Evolutionary conservation across 2,329 filamentous ascomycete genomes (phyloP).

Genomic region (Colletotrichum lentis): DNA sequence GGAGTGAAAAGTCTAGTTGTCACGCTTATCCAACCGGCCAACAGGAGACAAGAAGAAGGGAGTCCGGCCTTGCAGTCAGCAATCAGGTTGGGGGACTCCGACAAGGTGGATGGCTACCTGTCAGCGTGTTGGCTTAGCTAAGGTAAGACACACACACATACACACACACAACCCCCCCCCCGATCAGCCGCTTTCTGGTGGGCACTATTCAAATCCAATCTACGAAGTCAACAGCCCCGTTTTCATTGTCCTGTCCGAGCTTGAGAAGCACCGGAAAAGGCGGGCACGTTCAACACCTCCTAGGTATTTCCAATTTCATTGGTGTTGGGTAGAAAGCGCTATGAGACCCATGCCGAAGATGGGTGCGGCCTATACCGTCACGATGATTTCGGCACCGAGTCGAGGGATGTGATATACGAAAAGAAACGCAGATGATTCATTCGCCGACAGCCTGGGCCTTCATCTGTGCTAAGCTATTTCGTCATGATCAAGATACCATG

Average conservation of each 20-base stretch:
- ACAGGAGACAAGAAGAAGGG: not conserved
- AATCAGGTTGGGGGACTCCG: not conserved
- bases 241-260: not conserved
- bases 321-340: no score
- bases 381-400: no score
- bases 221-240: not conserved
- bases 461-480: slow-evolving; percentile 7
- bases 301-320: not conserved
- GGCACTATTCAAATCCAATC: not conserved
- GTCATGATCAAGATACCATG: slow-evolving; percentile 13
- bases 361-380: no score
- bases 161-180: not conserved
- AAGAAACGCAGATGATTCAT: not conserved
- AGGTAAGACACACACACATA: not conserved
- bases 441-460: slow-evolving; percentile 4
- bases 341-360: not conserved
- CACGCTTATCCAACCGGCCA: no score
- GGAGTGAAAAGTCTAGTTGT: no score
- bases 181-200: not conserved
- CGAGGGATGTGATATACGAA: not conserved
- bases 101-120: not conserved
- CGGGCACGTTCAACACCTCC: not conserved
- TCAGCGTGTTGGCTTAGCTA: not conserved
- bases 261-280: not conserved
- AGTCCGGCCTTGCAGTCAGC: not conserved